Percentiles rank a stretch among this genome's conserved stretches.
These are phyloP conservation scores for Dictyostelium intermedium DNA, from an alignment of 78 protist genomes.

Conservation along the genomic window DNA sequence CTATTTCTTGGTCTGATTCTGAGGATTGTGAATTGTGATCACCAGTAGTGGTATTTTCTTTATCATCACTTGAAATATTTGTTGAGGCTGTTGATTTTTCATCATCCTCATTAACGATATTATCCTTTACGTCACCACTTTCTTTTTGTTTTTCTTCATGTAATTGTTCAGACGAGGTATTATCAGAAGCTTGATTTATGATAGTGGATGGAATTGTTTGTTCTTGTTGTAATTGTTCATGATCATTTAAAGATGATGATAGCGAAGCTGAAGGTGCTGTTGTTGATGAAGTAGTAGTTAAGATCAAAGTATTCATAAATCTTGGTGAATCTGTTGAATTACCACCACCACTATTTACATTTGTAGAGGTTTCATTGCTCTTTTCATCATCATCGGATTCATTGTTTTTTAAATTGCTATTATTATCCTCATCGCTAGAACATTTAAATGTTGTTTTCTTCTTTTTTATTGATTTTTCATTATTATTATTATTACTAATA, in stretches of 20 bases:
- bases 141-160: not conserved
- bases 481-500: not conserved
- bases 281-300: not conserved
- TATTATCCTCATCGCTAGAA: not conserved
- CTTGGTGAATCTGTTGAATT: not conserved
- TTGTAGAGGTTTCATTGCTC: not conserved
- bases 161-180: not conserved
- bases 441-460: not conserved
- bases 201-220: not conserved
- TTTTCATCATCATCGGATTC: not conserved
- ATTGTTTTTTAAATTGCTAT: not conserved
- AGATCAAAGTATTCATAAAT: not conserved
- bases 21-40: not conserved
- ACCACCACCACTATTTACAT: not conserved
- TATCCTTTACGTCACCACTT: not conserved
- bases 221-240: not conserved
- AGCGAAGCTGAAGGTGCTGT: not conserved
- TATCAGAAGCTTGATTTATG: not conserved
- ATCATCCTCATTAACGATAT: not conserved
- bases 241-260: not conserved
- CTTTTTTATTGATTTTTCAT: not conserved
- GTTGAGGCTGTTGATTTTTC: not conserved
- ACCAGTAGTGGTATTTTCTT: not conserved
- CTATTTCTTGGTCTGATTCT: not conserved
- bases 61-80: not conserved